phyloP scores from a whole-genome alignment of 1,284 basidiomycete genomes.

The Calocybe gambosa region DNA sequence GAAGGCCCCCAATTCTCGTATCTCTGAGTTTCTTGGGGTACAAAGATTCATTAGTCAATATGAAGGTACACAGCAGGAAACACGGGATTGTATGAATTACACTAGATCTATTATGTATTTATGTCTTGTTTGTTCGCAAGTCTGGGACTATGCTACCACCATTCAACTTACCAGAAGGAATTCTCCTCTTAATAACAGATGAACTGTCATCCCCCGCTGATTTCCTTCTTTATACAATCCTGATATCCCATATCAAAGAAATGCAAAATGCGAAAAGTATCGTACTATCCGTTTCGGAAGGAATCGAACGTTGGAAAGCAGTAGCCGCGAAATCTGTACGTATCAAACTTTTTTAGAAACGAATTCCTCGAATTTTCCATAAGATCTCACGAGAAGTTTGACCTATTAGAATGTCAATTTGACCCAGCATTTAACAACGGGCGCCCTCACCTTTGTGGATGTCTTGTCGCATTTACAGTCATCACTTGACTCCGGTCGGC shows the following conservation, averaged over 20 bases:
- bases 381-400: background rate
- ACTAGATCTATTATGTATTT: too few relatives aligned
- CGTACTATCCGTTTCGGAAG: slow-evolving; percentile 53
- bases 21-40: too few relatives aligned
- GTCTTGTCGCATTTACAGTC: slow-evolving; percentile 25
- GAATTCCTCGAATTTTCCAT: background rate
- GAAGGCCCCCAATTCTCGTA: background rate
- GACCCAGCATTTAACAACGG: slow-evolving; percentile 34
- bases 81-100: too few relatives aligned
- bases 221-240: slow-evolving; percentile 51
- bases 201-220: slow-evolving; percentile 60
- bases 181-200: slow-evolving; percentile 58
- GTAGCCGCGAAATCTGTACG: slow-evolving; percentile 56
- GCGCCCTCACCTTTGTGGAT: slow-evolving; percentile 49
- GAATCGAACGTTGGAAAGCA: slow-evolving; percentile 52
- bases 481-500: slow-evolving; percentile 11
- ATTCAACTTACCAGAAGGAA: slow-evolving; percentile 38
- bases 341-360: background rate
- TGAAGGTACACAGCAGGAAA: too few relatives aligned
- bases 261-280: slow-evolving; percentile 31
- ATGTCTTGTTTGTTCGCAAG: too few relatives aligned
- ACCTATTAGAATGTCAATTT: slow-evolving; percentile 47
- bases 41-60: too few relatives aligned
- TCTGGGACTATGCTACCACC: slow-evolving; percentile 47
- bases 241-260: slow-evolving; percentile 48